phyloP scores from a whole-genome alignment of 495 filamentous ascomycete genomes.

The Penicillium turbatum region DNA sequence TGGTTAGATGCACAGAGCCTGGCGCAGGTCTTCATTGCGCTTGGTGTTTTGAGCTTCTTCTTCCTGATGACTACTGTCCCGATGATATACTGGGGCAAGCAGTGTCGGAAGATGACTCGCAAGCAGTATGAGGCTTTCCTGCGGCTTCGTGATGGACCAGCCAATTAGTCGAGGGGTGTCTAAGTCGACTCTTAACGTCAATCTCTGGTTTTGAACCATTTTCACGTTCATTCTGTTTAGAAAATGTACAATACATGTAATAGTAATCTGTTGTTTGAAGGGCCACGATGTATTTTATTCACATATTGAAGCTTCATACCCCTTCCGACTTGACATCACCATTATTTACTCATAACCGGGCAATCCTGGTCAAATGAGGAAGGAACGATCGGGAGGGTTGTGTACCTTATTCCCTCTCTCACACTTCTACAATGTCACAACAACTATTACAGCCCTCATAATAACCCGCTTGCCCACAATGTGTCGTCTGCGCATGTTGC shows the following conservation, averaged over 20 bases:
- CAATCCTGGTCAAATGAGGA: too few relatives aligned
- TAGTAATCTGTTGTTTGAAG: background rate
- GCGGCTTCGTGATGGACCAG: slow-evolving; percentile 14
- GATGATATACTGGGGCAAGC: slow-evolving; percentile 21
- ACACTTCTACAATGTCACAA: too few relatives aligned
- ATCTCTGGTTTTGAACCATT: too few relatives aligned
- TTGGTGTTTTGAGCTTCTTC: slow-evolving; percentile 22
- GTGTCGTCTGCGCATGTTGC: too few relatives aligned
- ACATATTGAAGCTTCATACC: background rate
- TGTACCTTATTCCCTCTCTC: too few relatives aligned
- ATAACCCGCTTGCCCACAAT: too few relatives aligned
- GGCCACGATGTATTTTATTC: too few relatives aligned
- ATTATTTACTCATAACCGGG: too few relatives aligned
- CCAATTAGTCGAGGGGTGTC: background rate
- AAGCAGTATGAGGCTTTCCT: slow-evolving; percentile 19
- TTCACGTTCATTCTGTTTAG: background rate
- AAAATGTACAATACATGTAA: background rate
- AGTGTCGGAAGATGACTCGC: slow-evolving; percentile 11
- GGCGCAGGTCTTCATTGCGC: slow-evolving; percentile 25
- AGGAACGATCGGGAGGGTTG: too few relatives aligned
- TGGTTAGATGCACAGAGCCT: slow-evolving; percentile 21
- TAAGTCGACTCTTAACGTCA: too few relatives aligned
- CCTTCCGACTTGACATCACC: background rate
- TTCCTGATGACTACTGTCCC: slow-evolving; percentile 18
- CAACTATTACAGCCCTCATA: too few relatives aligned